phyloP scores from a whole-genome alignment of 768 basidiomycete genomes.

The Tulasnella sp. region DNA sequence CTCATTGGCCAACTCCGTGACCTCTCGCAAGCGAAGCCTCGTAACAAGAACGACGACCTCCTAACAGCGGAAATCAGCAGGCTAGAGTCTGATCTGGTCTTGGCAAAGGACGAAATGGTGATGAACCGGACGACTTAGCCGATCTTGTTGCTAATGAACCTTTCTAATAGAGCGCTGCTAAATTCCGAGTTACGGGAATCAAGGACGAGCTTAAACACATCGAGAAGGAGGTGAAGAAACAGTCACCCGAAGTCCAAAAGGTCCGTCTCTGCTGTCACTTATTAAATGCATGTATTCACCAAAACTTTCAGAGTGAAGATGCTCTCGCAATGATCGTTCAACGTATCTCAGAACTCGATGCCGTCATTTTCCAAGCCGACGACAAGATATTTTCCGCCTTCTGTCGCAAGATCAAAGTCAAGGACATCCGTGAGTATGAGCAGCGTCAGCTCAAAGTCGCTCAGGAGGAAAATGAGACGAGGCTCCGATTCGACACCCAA shows the following conservation, averaged over 20 bases:
- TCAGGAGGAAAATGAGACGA: conserved; percentile 80
- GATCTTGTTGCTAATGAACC: neutral
- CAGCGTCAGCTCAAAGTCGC: conserved; percentile 84
- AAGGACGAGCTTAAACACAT: conserved; percentile 82
- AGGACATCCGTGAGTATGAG: conserved; percentile 88
- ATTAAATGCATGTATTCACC: neutral
- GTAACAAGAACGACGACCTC: conserved; percentile 77
- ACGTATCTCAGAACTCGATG: conserved; percentile 52
- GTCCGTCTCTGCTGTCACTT: conserved; percentile 38
- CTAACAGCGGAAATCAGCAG: conserved; percentile 71
- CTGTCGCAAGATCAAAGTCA: conserved; percentile 72
- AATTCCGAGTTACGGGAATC: conserved; percentile 68
- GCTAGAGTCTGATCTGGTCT: conserved; percentile 68
- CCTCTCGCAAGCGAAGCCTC: conserved; percentile 75
- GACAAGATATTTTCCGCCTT: conserved; percentile 73
- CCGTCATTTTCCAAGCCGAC: conserved; percentile 69
- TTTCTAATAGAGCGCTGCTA: conserved; percentile 60
- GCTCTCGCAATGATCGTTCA: conserved; percentile 51
- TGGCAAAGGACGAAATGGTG: conserved; percentile 81
- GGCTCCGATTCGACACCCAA: conserved; percentile 78
- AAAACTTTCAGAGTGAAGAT: neutral
- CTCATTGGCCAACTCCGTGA: conserved; percentile 75
- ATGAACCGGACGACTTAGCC: conserved; percentile 32
- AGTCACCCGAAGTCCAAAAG: conserved; percentile 67
- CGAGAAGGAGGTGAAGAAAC: conserved; percentile 62